A percentile compares a stretch with the other conserved stretches of the same genome.
These are phyloP conservation scores for Dendrobium chrysotoxum DNA, from an alignment of 106 monocot species.

Conservation along the genomic window DNA sequence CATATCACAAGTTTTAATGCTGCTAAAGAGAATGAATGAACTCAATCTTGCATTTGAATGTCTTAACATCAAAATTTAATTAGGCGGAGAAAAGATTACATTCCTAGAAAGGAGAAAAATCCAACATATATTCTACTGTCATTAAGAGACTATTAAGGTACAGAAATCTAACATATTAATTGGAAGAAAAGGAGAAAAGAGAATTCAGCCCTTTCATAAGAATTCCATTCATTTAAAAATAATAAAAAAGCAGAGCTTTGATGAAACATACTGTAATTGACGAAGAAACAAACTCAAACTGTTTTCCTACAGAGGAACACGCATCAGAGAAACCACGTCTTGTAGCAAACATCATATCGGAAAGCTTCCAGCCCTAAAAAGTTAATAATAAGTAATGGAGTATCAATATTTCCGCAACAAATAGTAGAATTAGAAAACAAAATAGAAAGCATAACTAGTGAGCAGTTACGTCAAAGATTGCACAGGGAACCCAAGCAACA, in stretches of 20 bases:
- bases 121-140: not conserved
- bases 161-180: not conserved
- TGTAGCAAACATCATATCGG: conserved; percentile 44
- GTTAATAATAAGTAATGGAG: not conserved
- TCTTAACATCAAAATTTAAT: no score
- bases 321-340: conserved; percentile 34
- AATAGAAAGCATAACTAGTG: not conserved
- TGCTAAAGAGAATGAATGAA: not conserved
- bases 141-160: not conserved
- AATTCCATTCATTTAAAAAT: not conserved
- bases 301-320: conserved; percentile 23
- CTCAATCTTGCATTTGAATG: not conserved
- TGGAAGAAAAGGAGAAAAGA: not conserved
- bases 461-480: not conserved
- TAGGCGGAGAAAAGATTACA: not conserved
- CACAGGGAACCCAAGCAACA: not conserved
- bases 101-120: not conserved
- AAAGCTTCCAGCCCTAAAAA: conserved; percentile 41
- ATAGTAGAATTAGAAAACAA: not conserved
- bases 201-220: not conserved
- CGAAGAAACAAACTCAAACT: conserved; percentile 27
- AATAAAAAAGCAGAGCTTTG: not conserved
- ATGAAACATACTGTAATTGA: conserved; percentile 27
- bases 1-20: not conserved
- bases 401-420: not conserved